Evolutionary conservation across 225 moss, liverwort and hornwort species (phyloP).

Genomic region (Bryoerythrophyllum caledonicum): DNA sequence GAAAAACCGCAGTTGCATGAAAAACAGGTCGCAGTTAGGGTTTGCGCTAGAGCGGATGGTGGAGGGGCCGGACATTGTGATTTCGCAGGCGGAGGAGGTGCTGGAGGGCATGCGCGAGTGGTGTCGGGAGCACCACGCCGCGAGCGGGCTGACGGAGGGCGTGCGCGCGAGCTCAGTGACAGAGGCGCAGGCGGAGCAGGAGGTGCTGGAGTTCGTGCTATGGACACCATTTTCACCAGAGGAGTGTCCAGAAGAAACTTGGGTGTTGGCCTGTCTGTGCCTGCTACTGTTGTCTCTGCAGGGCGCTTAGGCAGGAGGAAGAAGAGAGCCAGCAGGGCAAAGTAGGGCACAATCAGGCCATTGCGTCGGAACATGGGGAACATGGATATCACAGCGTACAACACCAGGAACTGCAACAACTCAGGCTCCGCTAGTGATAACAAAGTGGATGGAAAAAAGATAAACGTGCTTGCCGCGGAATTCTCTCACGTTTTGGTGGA

Average conservation of each 20-base stretch:
- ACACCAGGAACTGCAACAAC: conserved; percentile 63
- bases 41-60: too few species aligned
- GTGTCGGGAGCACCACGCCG: too few species aligned
- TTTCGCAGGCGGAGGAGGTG: too few species aligned
- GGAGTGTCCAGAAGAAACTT: conserved; percentile 4
- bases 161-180: too few species aligned
- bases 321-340: conserved; percentile 64
- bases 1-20: too few species aligned
- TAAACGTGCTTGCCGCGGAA: too few species aligned
- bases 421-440: conserved; percentile 77
- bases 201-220: conserved; percentile 57
- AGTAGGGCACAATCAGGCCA: conserved; percentile 68
- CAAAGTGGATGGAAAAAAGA: conserved; percentile 84
- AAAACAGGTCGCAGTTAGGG: too few species aligned
- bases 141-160: too few species aligned
- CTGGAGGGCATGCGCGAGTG: too few species aligned
- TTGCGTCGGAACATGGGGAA: conserved; percentile 88
- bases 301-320: conserved; percentile 55
- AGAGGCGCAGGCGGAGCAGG: too few species aligned
- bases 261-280: background rate
- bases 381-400: conserved; percentile 89
- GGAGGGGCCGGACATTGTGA: too few species aligned
- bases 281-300: conserved; percentile 10
- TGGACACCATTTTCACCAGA: conserved; percentile 42
- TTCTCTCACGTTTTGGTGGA: too few species aligned